Evolutionary conservation across 2,329 filamentous ascomycete species (phyloP), one percentile per base, ranked within the genome.

Genomic region (Beauveria varroae): DNA sequence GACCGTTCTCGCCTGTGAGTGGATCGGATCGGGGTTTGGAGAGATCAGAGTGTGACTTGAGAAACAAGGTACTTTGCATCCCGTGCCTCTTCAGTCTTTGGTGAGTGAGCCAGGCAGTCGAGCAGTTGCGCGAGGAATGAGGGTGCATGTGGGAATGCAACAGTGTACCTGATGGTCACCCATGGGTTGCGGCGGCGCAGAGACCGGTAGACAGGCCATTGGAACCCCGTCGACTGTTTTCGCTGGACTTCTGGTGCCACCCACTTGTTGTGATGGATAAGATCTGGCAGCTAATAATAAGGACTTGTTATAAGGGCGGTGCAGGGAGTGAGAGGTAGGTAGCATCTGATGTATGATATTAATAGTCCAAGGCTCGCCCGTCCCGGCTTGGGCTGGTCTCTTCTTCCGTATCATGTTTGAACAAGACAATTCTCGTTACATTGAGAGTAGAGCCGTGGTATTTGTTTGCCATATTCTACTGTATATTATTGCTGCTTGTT

Each of bases 11-110:
- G 47, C 16, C n/a, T 47, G 18, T 60, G 40, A 37, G 41, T 60
- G 57, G 57, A 54, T 60, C 57, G 49, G 37, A 53, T 53, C 57
- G 57, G 6, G 24, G 22, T 24, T 18, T 53, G 16, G 41, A 37
- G 50, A 60, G 57, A 44, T 47, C 40, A 22, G 28, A 54, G 47
- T 52, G 57, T 54, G 57, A 60, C 24, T 52, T 44, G 57, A 20
- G 18, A 46, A 40, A 12, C 10, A 37, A 60, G 49, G 30, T 26
- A 14, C 12, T 20, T 34, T 14, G 52, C n/a, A 46, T 44, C 53
- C 53, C 41, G 41, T 56, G 40, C 34, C 34, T 34, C 30, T 37
- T 12, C 34, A 34, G 10, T 12, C 10, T 34, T 14, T 34, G 30
- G 30, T 34, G 30, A 34, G 10, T 34, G 30, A 34, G 30, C 30